A percentile compares a stretch with the other conserved stretches of the same genome.
Evolutionary conservation across 805 yeast species (phyloP).

Genomic region (Metschnikowia bowlesiae): DNA sequence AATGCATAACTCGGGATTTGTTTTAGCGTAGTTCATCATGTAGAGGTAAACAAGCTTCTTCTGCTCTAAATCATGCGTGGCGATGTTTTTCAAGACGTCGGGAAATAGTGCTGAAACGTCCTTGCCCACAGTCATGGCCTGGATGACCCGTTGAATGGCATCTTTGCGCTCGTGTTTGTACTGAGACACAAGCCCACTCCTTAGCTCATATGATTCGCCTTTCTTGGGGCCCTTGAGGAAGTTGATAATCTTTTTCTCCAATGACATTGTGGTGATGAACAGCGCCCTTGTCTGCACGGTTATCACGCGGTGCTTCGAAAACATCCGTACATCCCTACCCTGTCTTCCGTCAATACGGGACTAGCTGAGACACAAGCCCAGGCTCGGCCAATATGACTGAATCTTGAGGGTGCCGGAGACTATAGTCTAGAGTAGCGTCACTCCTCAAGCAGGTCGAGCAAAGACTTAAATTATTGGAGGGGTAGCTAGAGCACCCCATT

Average conservation of each 20-base stretch:
- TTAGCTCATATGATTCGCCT: constrained; percentile 87
- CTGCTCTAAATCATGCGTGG: constrained; percentile 94
- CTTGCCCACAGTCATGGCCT: constrained; percentile 97
- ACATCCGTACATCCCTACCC: not conserved
- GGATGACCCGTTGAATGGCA: constrained; percentile 93
- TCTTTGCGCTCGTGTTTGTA: constrained; percentile 94
- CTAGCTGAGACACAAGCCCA: too few species aligned
- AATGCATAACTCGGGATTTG: constrained; percentile 93
- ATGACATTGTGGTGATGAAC: constrained; percentile 23
- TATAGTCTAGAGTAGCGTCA: too few species aligned
- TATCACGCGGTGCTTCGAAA: not conserved
- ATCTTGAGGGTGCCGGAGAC: too few species aligned
- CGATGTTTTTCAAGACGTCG: constrained; percentile 91
- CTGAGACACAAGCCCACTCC: constrained; percentile 88
- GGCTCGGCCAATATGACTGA: not conserved
- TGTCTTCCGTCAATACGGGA: too few species aligned
- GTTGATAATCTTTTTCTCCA: constrained; percentile 41
- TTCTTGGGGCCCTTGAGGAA: constrained; percentile 43
- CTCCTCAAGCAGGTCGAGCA: too few species aligned
- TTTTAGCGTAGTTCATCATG: constrained; percentile 94
- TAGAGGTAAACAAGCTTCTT: constrained; percentile 93
- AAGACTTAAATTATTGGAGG: too few species aligned
- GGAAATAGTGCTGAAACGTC: constrained; percentile 95
- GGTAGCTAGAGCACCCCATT: too few species aligned
- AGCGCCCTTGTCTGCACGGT: constrained; percentile 1